Evolutionary conservation across 169 alveolate genomes (phyloP).

Genomic region (Plasmodium chabaudi): DNA sequence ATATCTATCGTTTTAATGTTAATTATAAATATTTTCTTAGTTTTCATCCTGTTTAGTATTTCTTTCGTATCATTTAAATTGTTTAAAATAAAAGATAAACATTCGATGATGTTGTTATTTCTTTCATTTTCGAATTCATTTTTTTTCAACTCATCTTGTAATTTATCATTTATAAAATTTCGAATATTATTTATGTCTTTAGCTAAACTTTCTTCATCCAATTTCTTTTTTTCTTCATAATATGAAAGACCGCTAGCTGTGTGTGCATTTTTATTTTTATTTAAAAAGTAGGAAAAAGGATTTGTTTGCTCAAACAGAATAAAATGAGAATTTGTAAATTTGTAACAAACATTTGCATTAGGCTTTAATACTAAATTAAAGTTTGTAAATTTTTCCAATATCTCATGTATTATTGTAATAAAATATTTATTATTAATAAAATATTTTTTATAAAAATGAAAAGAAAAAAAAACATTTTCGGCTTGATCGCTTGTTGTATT

Average conservation of each 20-base stretch:
- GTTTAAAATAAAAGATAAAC: constrained; percentile 10
- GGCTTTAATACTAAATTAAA: constrained; percentile 30
- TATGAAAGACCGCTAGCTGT: neutral
- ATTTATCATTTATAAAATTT: constrained; percentile 3
- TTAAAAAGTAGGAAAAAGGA: neutral
- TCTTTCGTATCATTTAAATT: constrained; percentile 40
- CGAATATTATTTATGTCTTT: constrained; percentile 12
- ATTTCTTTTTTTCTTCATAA: neutral
- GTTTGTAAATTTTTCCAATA: constrained; percentile 20
- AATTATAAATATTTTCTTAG: constrained; percentile 40
- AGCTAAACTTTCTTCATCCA: neutral
- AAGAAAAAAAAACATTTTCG: neutral
- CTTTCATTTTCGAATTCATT: constrained; percentile 1
- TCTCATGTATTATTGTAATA: constrained; percentile 10
- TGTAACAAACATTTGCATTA: constrained; percentile 44
- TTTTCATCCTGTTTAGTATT: constrained; percentile 5
- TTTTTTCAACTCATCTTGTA: constrained; percentile 10
- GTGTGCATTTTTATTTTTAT: neutral
- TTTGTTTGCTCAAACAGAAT: constrained; percentile 28
- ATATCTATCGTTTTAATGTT: constrained; percentile 52
- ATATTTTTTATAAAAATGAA: constrained; percentile 14
- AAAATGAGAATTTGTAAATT: constrained; percentile 25
- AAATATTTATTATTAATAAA: constrained; percentile 36
- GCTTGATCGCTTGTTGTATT: neutral
- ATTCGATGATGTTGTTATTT: constrained; percentile 1